Evolutionary conservation across 495 filamentous ascomycete species (phyloP).

Genomic region (Lichenothelia convexa): DNA sequence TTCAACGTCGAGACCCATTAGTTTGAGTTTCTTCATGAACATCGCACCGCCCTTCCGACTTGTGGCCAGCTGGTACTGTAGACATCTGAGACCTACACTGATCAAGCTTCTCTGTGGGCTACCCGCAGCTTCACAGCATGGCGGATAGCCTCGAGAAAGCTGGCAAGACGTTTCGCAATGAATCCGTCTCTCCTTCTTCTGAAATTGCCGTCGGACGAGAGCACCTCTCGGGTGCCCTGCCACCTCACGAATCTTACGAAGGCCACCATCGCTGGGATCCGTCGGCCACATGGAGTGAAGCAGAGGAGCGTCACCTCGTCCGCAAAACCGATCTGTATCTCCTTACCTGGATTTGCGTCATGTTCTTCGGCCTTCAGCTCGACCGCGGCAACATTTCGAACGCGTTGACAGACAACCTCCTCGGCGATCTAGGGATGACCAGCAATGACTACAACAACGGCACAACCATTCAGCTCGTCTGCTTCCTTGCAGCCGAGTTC

Average conservation of each 20-base stretch:
- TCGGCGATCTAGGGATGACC: constrained; percentile 21
- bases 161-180: too few relatives aligned
- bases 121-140: too few relatives aligned
- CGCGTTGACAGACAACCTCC: constrained; percentile 17
- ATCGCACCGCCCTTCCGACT: too few relatives aligned
- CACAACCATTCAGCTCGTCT: constrained; percentile 22
- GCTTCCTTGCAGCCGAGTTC: constrained; percentile 31
- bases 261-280: background rate
- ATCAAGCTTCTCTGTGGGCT: too few relatives aligned
- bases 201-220: background rate
- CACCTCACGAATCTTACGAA: background rate
- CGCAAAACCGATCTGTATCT: background rate
- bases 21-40: too few relatives aligned
- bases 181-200: constrained; percentile 13
- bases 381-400: constrained; percentile 12
- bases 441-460: constrained; percentile 31
- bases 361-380: constrained; percentile 27
- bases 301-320: background rate
- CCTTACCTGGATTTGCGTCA: background rate
- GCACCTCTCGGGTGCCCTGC: background rate
- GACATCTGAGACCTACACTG: too few relatives aligned
- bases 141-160: too few relatives aligned
- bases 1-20: too few relatives aligned
- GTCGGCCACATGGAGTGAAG: background rate
- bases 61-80: too few relatives aligned